phyloP scores from a whole-genome alignment of 192 early-diverging fungal species.

The Coemansia sp. region DNA sequence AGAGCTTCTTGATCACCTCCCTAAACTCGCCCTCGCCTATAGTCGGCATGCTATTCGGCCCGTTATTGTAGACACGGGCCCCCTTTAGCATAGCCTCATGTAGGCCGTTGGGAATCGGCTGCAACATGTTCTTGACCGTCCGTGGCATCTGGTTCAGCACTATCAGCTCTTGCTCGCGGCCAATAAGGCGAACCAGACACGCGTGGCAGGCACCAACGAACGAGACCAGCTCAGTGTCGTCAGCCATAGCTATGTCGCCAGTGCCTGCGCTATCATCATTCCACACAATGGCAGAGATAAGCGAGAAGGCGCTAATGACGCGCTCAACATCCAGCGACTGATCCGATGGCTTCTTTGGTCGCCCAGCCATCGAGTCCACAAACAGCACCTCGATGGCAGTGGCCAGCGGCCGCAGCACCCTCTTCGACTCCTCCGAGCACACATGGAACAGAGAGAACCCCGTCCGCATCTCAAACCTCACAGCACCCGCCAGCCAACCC shows the following conservation, averaged over 20 bases:
- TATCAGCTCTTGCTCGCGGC: slow-evolving; percentile 40
- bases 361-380: slow-evolving; percentile 14
- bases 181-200: slow-evolving; percentile 24
- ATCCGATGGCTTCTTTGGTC: slow-evolving; percentile 22
- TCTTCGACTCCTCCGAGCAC: slow-evolving; percentile 3
- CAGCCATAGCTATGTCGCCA: not conserved
- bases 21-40: slow-evolving; percentile 4
- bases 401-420: slow-evolving; percentile 15
- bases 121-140: slow-evolving; percentile 41
- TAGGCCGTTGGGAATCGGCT: slow-evolving; percentile 42
- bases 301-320: slow-evolving; percentile 25
- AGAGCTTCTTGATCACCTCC: slow-evolving; percentile 2
- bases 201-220: slow-evolving; percentile 24
- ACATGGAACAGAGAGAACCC: slow-evolving; percentile 36
- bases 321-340: slow-evolving; percentile 31
- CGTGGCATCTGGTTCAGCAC: slow-evolving; percentile 39
- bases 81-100: slow-evolving; percentile 37
- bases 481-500: slow-evolving; percentile 31
- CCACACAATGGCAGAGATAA: slow-evolving; percentile 10
- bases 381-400: slow-evolving; percentile 30
- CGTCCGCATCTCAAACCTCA: slow-evolving; percentile 41
- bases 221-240: slow-evolving; percentile 11
- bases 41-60: slow-evolving; percentile 17
- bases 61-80: slow-evolving; percentile 32
- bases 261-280: not conserved